phyloP scores from a whole-genome alignment of 108 stramenopile species.

The Discostella stelligeroides region DNA sequence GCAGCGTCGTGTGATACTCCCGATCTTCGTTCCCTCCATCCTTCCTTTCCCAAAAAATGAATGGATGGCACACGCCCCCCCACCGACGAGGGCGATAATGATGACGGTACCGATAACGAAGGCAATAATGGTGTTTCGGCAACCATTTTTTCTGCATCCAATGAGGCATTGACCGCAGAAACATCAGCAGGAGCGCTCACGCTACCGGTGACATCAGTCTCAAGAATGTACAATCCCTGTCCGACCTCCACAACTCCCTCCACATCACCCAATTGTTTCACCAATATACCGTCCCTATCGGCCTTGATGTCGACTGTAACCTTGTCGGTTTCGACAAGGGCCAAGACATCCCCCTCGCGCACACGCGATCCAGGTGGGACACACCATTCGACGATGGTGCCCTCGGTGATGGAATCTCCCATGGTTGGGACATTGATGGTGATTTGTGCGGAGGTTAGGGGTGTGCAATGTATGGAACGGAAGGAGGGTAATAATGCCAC shows the following conservation, averaged over 20 bases:
- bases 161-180: conserved; percentile 25
- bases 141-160: conserved; percentile 8
- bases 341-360: conserved; percentile 84
- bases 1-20: conserved; percentile 3
- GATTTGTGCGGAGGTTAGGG: conserved; percentile 47
- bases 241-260: conserved; percentile 89
- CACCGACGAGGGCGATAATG: too few species aligned
- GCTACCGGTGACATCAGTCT: conserved; percentile 66
- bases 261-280: conserved; percentile 71
- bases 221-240: conserved; percentile 72
- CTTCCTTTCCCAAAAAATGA: conserved; percentile 91
- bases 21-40: conserved; percentile 57
- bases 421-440: conserved; percentile 80
- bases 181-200: conserved; percentile 13
- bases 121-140: conserved; percentile 25
- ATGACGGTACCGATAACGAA: background rate
- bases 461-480: conserved; percentile 47
- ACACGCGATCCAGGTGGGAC: conserved; percentile 73
- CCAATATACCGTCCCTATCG: conserved; percentile 73
- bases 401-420: conserved; percentile 77
- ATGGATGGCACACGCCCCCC: conserved; percentile 74
- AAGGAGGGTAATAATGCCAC: background rate
- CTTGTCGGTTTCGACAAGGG: conserved; percentile 91
- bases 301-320: conserved; percentile 94
- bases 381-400: conserved; percentile 90